Conservation (phyloP, 2,329 filamentous ascomycete genomes). For the Pestalotiopsis sp. region DNA sequence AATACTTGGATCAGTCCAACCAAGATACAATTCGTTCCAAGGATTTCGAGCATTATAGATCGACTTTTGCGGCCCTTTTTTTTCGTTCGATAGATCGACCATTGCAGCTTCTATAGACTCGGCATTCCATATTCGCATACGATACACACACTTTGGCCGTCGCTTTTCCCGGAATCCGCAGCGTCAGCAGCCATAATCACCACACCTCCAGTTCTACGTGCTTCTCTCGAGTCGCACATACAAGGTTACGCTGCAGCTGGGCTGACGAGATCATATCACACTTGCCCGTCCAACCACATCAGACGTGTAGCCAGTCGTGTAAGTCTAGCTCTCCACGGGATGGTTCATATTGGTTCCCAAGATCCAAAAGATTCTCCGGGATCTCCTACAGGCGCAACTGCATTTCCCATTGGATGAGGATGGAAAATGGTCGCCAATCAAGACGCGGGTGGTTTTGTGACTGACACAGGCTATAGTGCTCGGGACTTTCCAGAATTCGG, state of each 20-base stretch:
- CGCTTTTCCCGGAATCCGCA: neutral
- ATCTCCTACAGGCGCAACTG: neutral
- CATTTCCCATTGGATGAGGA: neutral
- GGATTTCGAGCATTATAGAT: neutral
- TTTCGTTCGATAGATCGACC: neutral
- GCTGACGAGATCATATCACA: constrained; percentile 14
- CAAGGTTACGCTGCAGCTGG: neutral
- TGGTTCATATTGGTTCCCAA: neutral
- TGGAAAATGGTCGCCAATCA: neutral
- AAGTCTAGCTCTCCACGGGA: constrained; percentile 3
- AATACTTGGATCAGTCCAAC: neutral
- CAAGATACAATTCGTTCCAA: constrained; percentile 4
- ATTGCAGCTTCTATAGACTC: no score
- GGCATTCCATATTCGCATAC: neutral
- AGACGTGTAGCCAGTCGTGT: constrained; percentile 9
- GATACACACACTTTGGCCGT: neutral
- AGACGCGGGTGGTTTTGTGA: neutral
- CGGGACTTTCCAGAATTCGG: neutral
- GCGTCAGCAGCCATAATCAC: neutral
- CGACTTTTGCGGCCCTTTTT: constrained; percentile 9
- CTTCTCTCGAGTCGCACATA: neutral
- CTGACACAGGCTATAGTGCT: constrained; percentile 6
- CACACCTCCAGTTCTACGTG: neutral
- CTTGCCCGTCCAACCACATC: constrained; percentile 8
- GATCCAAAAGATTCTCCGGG: neutral